A percentile compares a stretch with the other conserved stretches of the same genome.
Conservation (phyloP, 441 rosid species). For the Theobroma grandiflorum region DNA sequence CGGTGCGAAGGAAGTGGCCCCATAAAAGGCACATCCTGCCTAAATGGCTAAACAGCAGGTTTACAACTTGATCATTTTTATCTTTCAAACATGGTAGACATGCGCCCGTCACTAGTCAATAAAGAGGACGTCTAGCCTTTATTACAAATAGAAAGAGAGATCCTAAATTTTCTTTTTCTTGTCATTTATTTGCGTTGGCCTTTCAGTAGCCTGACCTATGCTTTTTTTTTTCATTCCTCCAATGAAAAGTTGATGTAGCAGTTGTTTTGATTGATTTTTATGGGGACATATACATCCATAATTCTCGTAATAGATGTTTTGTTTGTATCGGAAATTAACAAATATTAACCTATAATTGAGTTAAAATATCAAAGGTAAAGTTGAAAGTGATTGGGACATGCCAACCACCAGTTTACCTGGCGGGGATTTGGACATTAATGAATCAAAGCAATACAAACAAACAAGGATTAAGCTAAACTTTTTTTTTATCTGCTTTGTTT, state of each 20-base stretch:
- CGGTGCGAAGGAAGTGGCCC: neutral
- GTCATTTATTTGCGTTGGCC: too few relatives aligned
- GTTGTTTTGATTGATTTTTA: neutral
- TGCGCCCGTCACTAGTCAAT: neutral
- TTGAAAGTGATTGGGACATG: conserved; percentile 14
- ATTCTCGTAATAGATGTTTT: conserved; percentile 3
- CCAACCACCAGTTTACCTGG: neutral
- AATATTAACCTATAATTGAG: conserved; percentile 21
- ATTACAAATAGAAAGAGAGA: too few relatives aligned
- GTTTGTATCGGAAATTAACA: neutral
- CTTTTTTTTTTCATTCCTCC: neutral
- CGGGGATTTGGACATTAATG: too few relatives aligned
- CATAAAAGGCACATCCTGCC: neutral
- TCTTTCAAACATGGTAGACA: neutral
- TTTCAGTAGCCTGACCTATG: too few relatives aligned
- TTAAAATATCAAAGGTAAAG: neutral
- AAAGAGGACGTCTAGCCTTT: too few relatives aligned
- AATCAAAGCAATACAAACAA: too few relatives aligned
- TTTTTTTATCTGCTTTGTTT: too few relatives aligned
- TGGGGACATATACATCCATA: neutral
- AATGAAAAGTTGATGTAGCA: neutral
- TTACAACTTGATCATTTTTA: neutral
- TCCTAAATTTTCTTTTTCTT: too few relatives aligned
- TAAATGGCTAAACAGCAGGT: neutral
- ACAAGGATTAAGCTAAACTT: too few relatives aligned